These are phyloP conservation scores for Apiotrichum gracile DNA, from an alignment of 1,284 basidiomycete genomes.

Conservation along the genomic window DNA sequence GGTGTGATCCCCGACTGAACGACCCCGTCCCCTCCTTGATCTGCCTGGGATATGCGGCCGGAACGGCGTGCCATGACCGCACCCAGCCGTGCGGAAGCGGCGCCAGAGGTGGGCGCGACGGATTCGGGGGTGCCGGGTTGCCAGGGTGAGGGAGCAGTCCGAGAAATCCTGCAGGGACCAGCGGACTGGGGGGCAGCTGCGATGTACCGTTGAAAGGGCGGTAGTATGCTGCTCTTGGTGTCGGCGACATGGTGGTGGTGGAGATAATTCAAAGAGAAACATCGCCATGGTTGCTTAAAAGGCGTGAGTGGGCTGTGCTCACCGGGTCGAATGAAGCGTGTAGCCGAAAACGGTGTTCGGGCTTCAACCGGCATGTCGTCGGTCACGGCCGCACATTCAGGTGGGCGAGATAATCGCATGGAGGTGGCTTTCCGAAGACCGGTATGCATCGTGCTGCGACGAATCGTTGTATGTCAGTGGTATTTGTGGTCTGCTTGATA, in stretches of 20 bases:
- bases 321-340: too few species aligned
- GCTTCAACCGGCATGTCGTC: too few species aligned
- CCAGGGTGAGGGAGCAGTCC: not conserved
- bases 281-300: too few species aligned
- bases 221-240: not conserved
- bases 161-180: not conserved
- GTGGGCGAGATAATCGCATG: too few species aligned
- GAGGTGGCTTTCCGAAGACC: too few species aligned
- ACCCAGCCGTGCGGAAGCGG: conserved; percentile 7
- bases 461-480: too few species aligned
- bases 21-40: not conserved
- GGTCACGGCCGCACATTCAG: too few species aligned
- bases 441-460: too few species aligned
- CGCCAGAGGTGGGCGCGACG: conserved; percentile 13
- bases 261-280: not conserved
- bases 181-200: not conserved
- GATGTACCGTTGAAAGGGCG: not conserved
- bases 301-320: too few species aligned
- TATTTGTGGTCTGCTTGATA: too few species aligned
- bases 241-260: not conserved
- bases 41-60: not conserved
- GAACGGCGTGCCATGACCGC: conserved; percentile 1
- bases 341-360: too few species aligned
- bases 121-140: not conserved
- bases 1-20: not conserved